phyloP scores from a whole-genome alignment of 2,329 filamentous ascomycete species.

The Colletotrichum kahawae region DNA sequence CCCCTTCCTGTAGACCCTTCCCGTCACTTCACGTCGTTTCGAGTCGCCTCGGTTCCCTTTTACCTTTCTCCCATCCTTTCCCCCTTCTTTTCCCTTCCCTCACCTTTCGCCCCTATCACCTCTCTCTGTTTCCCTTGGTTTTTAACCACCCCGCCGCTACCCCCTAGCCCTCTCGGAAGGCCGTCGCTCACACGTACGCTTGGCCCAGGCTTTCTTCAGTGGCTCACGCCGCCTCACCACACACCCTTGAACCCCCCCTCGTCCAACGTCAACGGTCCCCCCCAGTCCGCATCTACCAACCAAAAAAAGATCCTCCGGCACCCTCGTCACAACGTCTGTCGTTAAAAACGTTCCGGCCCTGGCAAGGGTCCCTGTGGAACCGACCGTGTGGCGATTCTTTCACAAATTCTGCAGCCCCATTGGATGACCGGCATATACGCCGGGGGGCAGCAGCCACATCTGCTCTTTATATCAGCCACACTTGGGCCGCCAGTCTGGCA shows the following conservation, averaged over 20 bases:
- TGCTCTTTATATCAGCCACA: slow-evolving; percentile 23
- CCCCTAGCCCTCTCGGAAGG: not conserved
- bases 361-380: slow-evolving; percentile 14
- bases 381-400: slow-evolving; percentile 8
- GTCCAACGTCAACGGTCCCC: not conserved
- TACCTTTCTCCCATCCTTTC: not conserved
- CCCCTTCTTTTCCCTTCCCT: slow-evolving; percentile 21
- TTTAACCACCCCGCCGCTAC: not conserved
- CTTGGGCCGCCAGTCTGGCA: slow-evolving; percentile 4
- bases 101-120: slow-evolving; percentile 24
- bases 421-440: slow-evolving; percentile 6
- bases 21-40: not conserved
- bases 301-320: not conserved
- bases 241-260: not conserved
- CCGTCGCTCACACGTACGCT: not conserved
- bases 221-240: not conserved
- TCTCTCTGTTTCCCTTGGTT: not conserved
- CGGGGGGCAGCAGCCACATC: slow-evolving; percentile 21
- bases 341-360: slow-evolving; percentile 20
- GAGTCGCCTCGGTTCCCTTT: not conserved
- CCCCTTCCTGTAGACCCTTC: not conserved
- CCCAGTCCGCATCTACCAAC: slow-evolving; percentile 1
- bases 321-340: slow-evolving; percentile 14
- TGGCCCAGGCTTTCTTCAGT: not conserved
- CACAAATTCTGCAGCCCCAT: not conserved